Evolutionary conservation across 192 early-diverging fungal genomes (phyloP).

Genomic region (Coemansia nantahalensis): DNA sequence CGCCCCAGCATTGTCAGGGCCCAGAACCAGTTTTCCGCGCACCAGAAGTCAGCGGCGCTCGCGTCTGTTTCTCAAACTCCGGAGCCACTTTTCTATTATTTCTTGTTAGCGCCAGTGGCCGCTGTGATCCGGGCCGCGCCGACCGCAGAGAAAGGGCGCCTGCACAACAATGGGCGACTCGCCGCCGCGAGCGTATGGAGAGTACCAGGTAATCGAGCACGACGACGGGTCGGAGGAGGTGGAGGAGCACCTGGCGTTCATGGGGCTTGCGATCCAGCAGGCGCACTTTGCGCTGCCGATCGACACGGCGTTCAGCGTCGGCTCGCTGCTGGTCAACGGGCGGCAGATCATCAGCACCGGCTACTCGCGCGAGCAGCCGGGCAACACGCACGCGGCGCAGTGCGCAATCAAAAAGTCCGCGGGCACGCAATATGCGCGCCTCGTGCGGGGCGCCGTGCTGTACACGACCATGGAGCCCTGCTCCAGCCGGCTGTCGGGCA

Average conservation of each 20-base stretch:
- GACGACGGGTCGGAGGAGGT: slow-evolving; percentile 46
- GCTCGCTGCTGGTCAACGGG: slow-evolving; percentile 69
- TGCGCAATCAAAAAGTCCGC: slow-evolving; percentile 77
- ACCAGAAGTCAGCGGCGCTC: no score
- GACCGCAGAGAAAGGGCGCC: no score
- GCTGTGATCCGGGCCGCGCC: no score
- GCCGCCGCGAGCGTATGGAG: background rate
- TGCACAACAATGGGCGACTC: background rate
- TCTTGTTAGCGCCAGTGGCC: no score
- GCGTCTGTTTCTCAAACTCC: no score
- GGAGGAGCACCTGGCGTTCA: slow-evolving; percentile 62
- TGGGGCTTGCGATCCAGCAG: slow-evolving; percentile 81
- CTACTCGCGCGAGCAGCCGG: slow-evolving; percentile 89
- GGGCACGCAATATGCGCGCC: slow-evolving; percentile 12
- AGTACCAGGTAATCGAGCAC: slow-evolving; percentile 28
- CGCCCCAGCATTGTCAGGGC: no score
- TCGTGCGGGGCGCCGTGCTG: slow-evolving; percentile 60
- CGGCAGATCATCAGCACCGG: slow-evolving; percentile 72
- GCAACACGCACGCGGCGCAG: slow-evolving; percentile 97
- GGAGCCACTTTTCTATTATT: no score
- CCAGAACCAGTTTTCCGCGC: no score
- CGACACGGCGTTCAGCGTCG: slow-evolving; percentile 88
- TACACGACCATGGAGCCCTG: slow-evolving; percentile 99
- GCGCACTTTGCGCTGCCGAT: slow-evolving; percentile 76
- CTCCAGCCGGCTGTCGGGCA: slow-evolving; percentile 80